Conservation (phyloP, 1,139 yeast genomes). For the Candida mesenterica region DNA sequence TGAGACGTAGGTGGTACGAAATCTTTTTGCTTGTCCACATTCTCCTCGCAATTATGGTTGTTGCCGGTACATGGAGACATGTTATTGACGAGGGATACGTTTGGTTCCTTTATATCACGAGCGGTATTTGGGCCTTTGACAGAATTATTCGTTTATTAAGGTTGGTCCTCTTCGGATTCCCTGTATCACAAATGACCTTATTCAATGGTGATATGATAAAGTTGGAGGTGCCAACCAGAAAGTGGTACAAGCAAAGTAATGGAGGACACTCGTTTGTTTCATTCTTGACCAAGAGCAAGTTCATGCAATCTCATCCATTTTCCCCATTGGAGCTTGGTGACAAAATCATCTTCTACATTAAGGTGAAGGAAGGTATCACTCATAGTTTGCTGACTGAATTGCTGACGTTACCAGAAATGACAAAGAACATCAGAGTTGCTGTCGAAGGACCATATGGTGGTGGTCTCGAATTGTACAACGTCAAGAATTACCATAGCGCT, state of each 20-base stretch:
- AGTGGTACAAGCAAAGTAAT: constrained; percentile 40
- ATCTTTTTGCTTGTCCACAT: constrained; percentile 42
- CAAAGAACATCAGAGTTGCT: constrained; percentile 31
- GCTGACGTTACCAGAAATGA: constrained; percentile 21
- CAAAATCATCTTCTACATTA: constrained; percentile 30
- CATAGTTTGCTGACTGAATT: constrained; percentile 25
- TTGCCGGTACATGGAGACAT: constrained; percentile 45
- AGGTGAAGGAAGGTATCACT: constrained; percentile 41
- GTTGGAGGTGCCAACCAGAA: constrained; percentile 40
- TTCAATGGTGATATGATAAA: constrained; percentile 34
- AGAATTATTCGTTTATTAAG: constrained; percentile 37
- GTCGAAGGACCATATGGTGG: constrained; percentile 49
- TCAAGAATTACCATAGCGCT: constrained; percentile 33
- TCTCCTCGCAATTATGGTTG: constrained; percentile 37
- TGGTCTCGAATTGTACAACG: constrained; percentile 26
- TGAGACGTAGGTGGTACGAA: constrained; percentile 47
- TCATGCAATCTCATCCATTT: constrained; percentile 46
- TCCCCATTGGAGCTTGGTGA: constrained; percentile 22
- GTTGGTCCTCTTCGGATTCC: constrained; percentile 38
- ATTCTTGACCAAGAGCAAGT: constrained; percentile 32
- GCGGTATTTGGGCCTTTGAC: constrained; percentile 46
- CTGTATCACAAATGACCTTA: constrained; percentile 33
- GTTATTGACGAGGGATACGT: constrained; percentile 39
- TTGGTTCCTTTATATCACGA: constrained; percentile 36
- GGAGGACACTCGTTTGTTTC: constrained; percentile 55